phyloP scores from a whole-genome alignment of 2,329 filamentous ascomycete genomes.

The Cryphonectria nitschkei region DNA sequence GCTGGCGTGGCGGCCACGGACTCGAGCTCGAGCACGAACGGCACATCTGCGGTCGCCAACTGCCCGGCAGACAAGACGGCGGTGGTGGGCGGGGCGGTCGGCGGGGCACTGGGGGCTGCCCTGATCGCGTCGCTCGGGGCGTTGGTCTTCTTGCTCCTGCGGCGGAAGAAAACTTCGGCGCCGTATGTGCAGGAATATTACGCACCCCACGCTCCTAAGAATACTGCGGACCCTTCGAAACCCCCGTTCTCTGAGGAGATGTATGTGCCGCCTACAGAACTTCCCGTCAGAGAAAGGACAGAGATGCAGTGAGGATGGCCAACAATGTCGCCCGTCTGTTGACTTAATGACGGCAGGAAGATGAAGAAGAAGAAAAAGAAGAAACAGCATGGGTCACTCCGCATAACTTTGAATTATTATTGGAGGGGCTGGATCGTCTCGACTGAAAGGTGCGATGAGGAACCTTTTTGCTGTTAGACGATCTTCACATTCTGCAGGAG shows the following conservation, averaged over 20 bases:
- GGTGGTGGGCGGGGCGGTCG: constrained; percentile 32
- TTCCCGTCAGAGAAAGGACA: not conserved
- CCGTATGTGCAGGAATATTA: not conserved
- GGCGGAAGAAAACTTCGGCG: not conserved
- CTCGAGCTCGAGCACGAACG: constrained; percentile 12
- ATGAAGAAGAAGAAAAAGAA: too few species aligned
- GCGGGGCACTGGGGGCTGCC: constrained; percentile 32
- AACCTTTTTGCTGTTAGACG: too few species aligned
- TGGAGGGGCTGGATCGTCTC: too few species aligned
- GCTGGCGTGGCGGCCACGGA: not conserved
- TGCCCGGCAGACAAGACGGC: constrained; percentile 33
- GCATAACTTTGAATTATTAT: too few species aligned
- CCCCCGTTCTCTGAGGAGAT: not conserved
- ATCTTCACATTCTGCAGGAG: too few species aligned
- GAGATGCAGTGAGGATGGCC: constrained; percentile 1
- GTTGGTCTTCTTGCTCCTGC: constrained; percentile 25
- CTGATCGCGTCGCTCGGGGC: constrained; percentile 32
- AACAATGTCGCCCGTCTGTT: too few species aligned
- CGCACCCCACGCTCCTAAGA: not conserved
- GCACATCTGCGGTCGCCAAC: not conserved
- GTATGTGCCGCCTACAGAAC: not conserved
- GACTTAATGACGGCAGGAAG: too few species aligned
- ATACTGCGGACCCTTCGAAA: not conserved
- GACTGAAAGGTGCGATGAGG: too few species aligned
- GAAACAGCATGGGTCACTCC: too few species aligned